phyloP scores from a whole-genome alignment of 495 filamentous ascomycete genomes.

The Letharia columbiana region DNA sequence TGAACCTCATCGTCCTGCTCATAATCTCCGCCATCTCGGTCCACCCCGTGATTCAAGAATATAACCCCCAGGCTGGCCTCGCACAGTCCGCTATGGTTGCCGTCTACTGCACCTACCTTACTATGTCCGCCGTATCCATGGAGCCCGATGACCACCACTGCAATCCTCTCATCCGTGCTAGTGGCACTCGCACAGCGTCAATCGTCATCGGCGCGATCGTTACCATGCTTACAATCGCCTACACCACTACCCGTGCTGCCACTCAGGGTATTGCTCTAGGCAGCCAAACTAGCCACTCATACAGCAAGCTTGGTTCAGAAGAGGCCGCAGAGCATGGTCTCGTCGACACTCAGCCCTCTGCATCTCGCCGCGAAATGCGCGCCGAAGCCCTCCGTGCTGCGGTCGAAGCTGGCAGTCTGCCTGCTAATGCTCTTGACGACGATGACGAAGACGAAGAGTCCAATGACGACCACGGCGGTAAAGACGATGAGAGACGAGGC shows the following conservation, averaged over 20 bases:
- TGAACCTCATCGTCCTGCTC: constrained; percentile 77
- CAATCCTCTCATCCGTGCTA: constrained; percentile 85
- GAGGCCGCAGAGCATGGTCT: constrained; percentile 73
- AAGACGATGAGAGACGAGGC: constrained; percentile 77
- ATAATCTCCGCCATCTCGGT: constrained; percentile 76
- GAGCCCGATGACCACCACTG: constrained; percentile 91
- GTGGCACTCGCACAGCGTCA: constrained; percentile 81
- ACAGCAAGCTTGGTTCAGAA: constrained; percentile 53
- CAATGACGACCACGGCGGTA: constrained; percentile 48
- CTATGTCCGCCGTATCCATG: constrained; percentile 97
- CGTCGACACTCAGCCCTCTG: constrained; percentile 74
- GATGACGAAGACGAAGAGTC: constrained; percentile 61
- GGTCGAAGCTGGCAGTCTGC: constrained; percentile 82
- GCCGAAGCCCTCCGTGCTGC: constrained; percentile 83
- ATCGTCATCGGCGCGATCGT: constrained; percentile 87
- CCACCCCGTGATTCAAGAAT: constrained; percentile 82
- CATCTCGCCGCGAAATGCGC: constrained; percentile 76
- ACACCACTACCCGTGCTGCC: constrained; percentile 92
- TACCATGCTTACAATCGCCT: constrained; percentile 94
- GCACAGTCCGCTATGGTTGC: constrained; percentile 97
- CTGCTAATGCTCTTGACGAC: constrained; percentile 80
- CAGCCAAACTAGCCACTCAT: constrained; percentile 50
- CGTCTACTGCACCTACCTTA: constrained; percentile 96
- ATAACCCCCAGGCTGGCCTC: constrained; percentile 85
- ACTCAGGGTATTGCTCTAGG: constrained; percentile 86